These are phyloP conservation scores for Hortiboletus campestris DNA, from an alignment of 768 basidiomycete species.

Conservation along the genomic window DNA sequence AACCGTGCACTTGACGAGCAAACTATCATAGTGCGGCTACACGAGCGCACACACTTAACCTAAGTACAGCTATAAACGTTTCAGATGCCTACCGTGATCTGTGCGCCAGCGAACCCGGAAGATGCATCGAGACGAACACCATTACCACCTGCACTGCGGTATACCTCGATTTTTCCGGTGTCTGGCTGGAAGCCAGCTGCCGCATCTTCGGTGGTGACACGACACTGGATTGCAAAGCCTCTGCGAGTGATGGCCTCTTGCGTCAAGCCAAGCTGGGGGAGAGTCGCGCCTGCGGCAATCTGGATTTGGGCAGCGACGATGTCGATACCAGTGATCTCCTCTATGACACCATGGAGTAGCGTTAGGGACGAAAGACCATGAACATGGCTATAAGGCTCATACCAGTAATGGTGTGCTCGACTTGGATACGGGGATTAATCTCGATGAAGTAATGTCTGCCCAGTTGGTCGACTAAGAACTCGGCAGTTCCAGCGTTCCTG, in stretches of 20 bases:
- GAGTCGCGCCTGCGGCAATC: constrained; percentile 97
- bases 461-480: constrained; percentile 97
- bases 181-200: constrained; percentile 94
- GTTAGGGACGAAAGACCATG: neutral
- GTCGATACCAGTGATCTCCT: constrained; percentile 99
- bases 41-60: constrained; percentile 1
- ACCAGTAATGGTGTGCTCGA: constrained; percentile 99
- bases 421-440: constrained; percentile 99
- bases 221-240: constrained; percentile 97
- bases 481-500: constrained; percentile 95
- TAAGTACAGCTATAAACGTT: neutral
- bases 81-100: constrained; percentile 78
- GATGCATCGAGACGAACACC: constrained; percentile 96
- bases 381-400: constrained; percentile 15
- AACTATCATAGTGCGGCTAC: constrained; percentile 96
- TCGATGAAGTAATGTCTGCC: constrained; percentile 99
- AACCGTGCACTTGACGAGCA: constrained; percentile 94
- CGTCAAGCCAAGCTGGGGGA: constrained; percentile 91
- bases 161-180: constrained; percentile 99
- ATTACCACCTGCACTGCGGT: constrained; percentile 97
- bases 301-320: constrained; percentile 99
- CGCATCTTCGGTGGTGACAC: constrained; percentile 97
- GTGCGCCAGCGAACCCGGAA: constrained; percentile 97
- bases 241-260: constrained; percentile 96
- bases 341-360: constrained; percentile 40